Evolutionary conservation across 257 asterid species (phyloP), one percentile per base, ranked within the genome.

Genomic region (Penstemon davidsonii): DNA sequence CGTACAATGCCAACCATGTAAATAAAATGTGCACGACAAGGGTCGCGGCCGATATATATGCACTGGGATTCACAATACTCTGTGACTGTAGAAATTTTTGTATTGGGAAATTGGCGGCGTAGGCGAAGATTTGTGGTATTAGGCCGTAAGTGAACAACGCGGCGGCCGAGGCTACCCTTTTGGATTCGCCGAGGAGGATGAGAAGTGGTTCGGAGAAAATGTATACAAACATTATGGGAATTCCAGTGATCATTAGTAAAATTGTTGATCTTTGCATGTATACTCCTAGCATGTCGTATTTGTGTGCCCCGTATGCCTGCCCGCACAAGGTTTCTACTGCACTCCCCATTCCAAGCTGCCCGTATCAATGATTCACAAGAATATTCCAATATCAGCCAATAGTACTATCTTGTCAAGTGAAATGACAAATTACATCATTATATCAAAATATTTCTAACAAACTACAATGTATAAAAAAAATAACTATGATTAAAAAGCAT

Each of bases 291-390:
- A 85, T 83, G 2, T 78, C 81, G 53, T 69, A 73, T 52, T 60
- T 66, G 11, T 80, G 73, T 0, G 95, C 91, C 13, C 95, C 91
- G 51, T 64, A 85, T 5, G 95, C 95, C 61, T 87, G 95, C 18
- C 91, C 89, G 9, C 95, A 87, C 3, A 87, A 64, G 10, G 95
- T 87, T 62, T 87, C 95, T n/a, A 87, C 91, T 0, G 91, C 95
- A 60, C 95, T 87, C 12, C 95, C 95, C 95, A 87, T 87, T 8
- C 95, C 91, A 0, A 84, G 69, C 90, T 86, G 81, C 65, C n/a
- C 70, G 13, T 44, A 8, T 3, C 38, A 49, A 25, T 25, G 10
- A 5, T 3, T 37, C 43, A n/a, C 2, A 15, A 46, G 46, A 19
- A 33, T 33, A 60, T 47, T 19, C 41, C 33, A 25, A 3, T 18